phyloP scores from a whole-genome alignment of 176 grass and related monocot species.

The Bromus sterilis region DNA sequence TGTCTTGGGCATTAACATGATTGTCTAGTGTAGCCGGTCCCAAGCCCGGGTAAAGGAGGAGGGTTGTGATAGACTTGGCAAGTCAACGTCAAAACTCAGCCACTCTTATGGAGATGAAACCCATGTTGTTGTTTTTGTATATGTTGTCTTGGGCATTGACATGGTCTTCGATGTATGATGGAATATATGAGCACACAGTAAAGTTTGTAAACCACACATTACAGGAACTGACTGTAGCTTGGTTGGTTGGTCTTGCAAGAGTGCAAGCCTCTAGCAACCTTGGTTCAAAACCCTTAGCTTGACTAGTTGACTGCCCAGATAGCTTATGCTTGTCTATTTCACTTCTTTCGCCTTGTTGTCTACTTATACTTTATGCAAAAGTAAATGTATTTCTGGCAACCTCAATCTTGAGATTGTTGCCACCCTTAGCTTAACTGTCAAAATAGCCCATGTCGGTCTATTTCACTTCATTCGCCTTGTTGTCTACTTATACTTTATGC shows the following conservation, averaged over 20 bases:
- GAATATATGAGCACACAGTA: background rate
- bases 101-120: too few relatives aligned
- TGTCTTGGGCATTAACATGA: background rate
- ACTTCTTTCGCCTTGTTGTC: background rate
- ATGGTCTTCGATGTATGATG: background rate
- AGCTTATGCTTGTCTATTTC: conserved; percentile 3
- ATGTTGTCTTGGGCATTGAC: background rate
- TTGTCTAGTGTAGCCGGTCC: too few relatives aligned
- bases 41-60: too few relatives aligned
- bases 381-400: background rate
- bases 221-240: background rate
- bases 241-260: background rate
- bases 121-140: too few relatives aligned
- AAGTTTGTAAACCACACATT: background rate
- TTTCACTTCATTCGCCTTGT: conserved; percentile 12
- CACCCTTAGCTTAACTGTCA: background rate
- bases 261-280: background rate
- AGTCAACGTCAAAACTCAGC: too few relatives aligned
- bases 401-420: background rate
- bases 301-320: background rate
- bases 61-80: too few relatives aligned
- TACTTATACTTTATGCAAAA: conserved; percentile 18
- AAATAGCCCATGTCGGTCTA: background rate
- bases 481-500: conserved; percentile 14
- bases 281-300: background rate